phyloP scores from a whole-genome alignment of 805 yeast genomes.

The Candida maris region DNA sequence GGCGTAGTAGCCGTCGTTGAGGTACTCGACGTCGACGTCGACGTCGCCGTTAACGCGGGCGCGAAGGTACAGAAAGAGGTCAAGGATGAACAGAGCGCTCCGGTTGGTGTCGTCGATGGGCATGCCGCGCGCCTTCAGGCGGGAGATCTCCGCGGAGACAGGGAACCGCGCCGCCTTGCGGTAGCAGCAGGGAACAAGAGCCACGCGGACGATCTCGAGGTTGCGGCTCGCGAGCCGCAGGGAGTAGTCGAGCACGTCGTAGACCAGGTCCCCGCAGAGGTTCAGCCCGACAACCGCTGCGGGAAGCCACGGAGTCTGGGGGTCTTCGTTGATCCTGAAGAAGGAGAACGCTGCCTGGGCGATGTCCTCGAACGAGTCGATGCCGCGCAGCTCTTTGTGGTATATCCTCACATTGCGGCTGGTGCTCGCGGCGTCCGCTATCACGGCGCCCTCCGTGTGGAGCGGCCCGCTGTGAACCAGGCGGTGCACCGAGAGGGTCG shows the following conservation, averaged over 20 bases:
- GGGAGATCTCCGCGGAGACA: conserved; percentile 3
- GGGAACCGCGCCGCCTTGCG: conserved; percentile 11
- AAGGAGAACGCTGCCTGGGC: conserved; percentile 6
- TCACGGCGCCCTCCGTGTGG: conserved; percentile 4
- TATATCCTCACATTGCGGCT: conserved; percentile 12
- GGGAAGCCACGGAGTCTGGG: neutral
- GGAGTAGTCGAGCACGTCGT: conserved; percentile 15
- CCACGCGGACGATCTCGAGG: conserved; percentile 2
- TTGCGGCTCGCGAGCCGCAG: conserved; percentile 1
- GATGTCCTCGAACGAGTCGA: conserved; percentile 1
- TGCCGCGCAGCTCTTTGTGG: neutral
- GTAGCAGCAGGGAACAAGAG: conserved; percentile 23
- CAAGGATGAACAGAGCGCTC: conserved; percentile 5
- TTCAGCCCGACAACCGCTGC: conserved; percentile 19
- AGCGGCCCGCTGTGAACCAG: conserved; percentile 15
- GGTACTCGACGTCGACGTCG: conserved; percentile 8
- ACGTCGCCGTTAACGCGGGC: conserved; percentile 6
- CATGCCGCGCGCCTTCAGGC: neutral
- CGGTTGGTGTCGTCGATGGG: neutral
- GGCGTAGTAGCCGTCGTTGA: conserved; percentile 16
- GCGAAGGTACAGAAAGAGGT: conserved; percentile 8
- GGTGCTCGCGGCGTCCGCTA: conserved; percentile 1
- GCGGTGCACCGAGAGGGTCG: conserved; percentile 19
- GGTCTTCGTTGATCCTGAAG: conserved; percentile 8
- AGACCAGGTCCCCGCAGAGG: conserved; percentile 27